Conservation (phyloP, 495 filamentous ascomycete species). For the Hypoxylon fuscum region DNA sequence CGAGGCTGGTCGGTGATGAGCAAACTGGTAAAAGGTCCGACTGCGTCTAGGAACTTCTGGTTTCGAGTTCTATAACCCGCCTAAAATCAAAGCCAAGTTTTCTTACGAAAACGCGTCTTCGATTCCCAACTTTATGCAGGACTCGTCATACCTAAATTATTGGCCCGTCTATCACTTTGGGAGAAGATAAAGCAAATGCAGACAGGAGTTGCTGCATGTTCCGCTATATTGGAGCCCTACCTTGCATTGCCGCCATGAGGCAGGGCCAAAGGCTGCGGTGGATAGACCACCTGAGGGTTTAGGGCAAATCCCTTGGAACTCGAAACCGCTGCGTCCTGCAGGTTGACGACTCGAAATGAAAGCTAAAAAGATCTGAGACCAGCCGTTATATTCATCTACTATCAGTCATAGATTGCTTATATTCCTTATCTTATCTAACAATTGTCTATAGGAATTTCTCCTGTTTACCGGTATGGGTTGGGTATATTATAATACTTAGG, state of each 20-base stretch:
- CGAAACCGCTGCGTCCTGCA: constrained; percentile 53
- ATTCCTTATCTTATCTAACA: constrained; percentile 26
- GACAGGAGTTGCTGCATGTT: constrained; percentile 41
- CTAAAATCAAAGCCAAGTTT: constrained; percentile 38
- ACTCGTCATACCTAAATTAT: constrained; percentile 19
- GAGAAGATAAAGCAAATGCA: constrained; percentile 41
- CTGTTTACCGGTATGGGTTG: background rate
- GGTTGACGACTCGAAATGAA: constrained; percentile 51
- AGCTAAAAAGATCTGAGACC: constrained; percentile 69
- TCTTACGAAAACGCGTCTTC: constrained; percentile 30
- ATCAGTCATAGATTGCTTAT: background rate
- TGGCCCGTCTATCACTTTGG: constrained; percentile 19
- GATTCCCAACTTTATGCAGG: constrained; percentile 3
- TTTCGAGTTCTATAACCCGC: constrained; percentile 40
- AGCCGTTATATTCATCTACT: constrained; percentile 20
- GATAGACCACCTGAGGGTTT: constrained; percentile 39
- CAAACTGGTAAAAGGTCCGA: constrained; percentile 71
- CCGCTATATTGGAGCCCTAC: constrained; percentile 52
- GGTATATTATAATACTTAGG: constrained; percentile 2
- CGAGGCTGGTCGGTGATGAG: constrained; percentile 62
- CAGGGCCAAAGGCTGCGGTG: constrained; percentile 59
- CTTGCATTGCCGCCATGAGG: constrained; percentile 45
- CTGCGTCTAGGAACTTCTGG: constrained; percentile 53
- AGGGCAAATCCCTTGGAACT: constrained; percentile 17
- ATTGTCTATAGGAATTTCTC: constrained; percentile 23